These are phyloP conservation scores for Russula virescens DNA, from an alignment of 768 basidiomycete species.

Conservation along the genomic window DNA sequence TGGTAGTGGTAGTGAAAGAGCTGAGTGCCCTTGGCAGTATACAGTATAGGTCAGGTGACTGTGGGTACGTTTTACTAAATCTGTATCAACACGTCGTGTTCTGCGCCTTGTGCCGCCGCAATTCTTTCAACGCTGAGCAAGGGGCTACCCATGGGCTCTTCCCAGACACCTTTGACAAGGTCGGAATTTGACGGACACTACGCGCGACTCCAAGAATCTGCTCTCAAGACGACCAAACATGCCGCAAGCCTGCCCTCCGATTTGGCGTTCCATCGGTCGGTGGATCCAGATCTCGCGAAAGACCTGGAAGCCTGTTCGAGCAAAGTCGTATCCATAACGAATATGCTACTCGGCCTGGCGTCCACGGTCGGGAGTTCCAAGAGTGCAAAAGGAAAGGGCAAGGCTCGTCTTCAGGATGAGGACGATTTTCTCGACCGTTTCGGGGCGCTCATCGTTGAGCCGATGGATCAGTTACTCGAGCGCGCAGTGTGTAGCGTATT, in stretches of 20 bases:
- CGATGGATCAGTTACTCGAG: slow-evolving; percentile 81
- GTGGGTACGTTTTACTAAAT: neutral
- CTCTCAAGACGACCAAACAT: slow-evolving; percentile 57
- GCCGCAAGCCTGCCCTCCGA: slow-evolving; percentile 64
- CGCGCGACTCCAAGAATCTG: slow-evolving; percentile 50
- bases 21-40: no score
- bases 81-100: neutral
- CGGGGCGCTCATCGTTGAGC: slow-evolving; percentile 68
- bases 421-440: slow-evolving; percentile 87
- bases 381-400: slow-evolving; percentile 43
- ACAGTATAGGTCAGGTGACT: no score
- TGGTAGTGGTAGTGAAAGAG: no score
- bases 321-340: slow-evolving; percentile 60
- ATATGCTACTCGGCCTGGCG: slow-evolving; percentile 52
- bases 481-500: slow-evolving; percentile 51
- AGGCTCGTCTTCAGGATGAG: slow-evolving; percentile 51
- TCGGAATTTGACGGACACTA: slow-evolving; percentile 48
- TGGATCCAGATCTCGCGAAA: slow-evolving; percentile 63
- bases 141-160: neutral
- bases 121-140: neutral
- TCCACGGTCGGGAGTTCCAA: slow-evolving; percentile 37
- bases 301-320: slow-evolving; percentile 66
- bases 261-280: slow-evolving; percentile 83
- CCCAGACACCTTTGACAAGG: slow-evolving; percentile 1
- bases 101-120: no score